Base-by-base conservation (phyloP, 768 basidiomycete species). In the Postia placenta region DNA sequence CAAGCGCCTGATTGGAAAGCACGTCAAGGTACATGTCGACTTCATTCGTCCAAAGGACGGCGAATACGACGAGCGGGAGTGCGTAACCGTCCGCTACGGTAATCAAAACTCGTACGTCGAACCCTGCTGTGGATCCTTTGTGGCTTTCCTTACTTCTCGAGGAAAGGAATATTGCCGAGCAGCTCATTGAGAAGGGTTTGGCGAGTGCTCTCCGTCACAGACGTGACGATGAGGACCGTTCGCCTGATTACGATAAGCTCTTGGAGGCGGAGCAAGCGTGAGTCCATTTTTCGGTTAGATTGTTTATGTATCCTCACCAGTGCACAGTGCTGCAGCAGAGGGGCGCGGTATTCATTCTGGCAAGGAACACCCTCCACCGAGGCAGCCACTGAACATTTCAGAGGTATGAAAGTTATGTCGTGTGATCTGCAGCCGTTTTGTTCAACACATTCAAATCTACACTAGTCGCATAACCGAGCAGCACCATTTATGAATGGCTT, bases 231-330 rank as follows among this genome's bases (percentile, higher is more conserved):
- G 95, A 98, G 66, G 89, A 94, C 58, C 80, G 94, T 41, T 94
- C 94, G n/a, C 77, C 86, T 5, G 95, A 97, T 62, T 92, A 92
- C 56, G 96, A 99, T 70, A 93, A 92, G 69, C 72, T 98, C 38
- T 92, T 97, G 78, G 82, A 85, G 24, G 96, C 93, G 6, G 95
- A 99, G 65, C 92, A 94, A 70, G 70, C 70, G 92, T 94, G 58
- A 67, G 88, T 74, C 3, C 19, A 12, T 17, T 22, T 19, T 11
- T 17, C 15, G 11, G 42, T 45, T 22, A 22, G 24, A 15, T 12
- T 22, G 46, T 3, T 27, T 7, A 15, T 19, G 14, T 47, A 36
- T 40, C 35, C 37, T 58, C 45, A 56, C 24, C 2, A n/a, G 52
- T 48, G 44, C 48, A 20, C 57, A 95, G 92, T 24, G 94, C 94